phyloP scores from a whole-genome alignment of 2,329 filamentous ascomycete genomes.

The Monilinia polystroma region DNA sequence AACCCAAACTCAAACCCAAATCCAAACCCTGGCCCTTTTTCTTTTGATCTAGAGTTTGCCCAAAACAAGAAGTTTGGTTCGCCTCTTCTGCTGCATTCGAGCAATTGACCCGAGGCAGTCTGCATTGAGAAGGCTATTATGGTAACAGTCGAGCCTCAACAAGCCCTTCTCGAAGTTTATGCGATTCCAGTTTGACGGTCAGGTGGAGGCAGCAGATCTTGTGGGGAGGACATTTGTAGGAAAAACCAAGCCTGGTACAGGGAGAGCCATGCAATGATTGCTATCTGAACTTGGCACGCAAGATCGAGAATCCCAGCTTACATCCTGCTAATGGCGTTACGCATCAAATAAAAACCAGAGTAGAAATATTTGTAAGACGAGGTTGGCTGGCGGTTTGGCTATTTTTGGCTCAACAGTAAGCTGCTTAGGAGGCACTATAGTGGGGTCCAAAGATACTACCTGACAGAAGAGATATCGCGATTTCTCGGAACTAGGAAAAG shows the following conservation, averaged over 20 bases:
- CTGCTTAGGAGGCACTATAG: not conserved
- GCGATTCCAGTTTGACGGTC: constrained; percentile 9
- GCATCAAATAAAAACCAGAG: constrained; percentile 4
- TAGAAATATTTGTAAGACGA: not conserved
- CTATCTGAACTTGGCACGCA: constrained; percentile 18
- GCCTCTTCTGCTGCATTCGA: not conserved
- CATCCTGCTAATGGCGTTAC: constrained; percentile 4
- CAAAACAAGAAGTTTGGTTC: constrained; percentile 9
- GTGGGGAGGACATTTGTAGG: constrained; percentile 16
- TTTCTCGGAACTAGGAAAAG: not conserved
- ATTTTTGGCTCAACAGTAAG: constrained; percentile 15
- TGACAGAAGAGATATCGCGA: not conserved
- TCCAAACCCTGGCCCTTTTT: not conserved
- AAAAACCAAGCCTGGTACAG: constrained; percentile 9
- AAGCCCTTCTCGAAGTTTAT: constrained; percentile 18
- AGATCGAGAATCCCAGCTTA: constrained; percentile 14
- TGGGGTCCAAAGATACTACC: constrained; percentile 11
- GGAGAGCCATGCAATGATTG: constrained; percentile 10
- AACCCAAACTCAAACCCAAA: constrained; percentile 6
- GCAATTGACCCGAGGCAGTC: constrained; percentile 3
- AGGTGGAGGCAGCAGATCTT: constrained; percentile 20
- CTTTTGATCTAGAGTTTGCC: constrained; percentile 5
- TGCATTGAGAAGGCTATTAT: constrained; percentile 17
- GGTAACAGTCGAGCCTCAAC: constrained; percentile 13
- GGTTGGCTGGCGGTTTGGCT: not conserved